These are phyloP conservation scores for Tolypocladium sp. DNA, from an alignment of 2,329 filamentous ascomycete genomes.

Conservation along the genomic window DNA sequence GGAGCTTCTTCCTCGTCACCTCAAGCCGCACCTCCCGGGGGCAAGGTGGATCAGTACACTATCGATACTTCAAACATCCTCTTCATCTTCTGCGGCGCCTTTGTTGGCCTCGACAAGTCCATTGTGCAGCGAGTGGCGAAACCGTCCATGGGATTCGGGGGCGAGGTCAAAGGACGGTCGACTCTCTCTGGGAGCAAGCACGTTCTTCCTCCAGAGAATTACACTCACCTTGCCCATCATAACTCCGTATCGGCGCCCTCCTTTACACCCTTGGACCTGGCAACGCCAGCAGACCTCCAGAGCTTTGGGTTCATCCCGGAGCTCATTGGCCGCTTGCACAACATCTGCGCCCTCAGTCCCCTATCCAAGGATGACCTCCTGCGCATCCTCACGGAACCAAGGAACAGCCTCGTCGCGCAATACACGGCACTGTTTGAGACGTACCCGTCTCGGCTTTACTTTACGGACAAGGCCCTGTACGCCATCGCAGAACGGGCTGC, in stretches of 20 bases:
- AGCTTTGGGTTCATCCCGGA: constrained; percentile 88
- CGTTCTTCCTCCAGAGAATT: constrained; percentile 55
- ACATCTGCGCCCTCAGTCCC: constrained; percentile 76
- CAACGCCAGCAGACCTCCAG: constrained; percentile 68
- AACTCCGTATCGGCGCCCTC: constrained; percentile 22
- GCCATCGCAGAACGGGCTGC: constrained; percentile 65
- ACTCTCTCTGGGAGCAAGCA: constrained; percentile 40
- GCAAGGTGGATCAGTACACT: constrained; percentile 55
- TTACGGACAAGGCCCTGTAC: constrained; percentile 73
- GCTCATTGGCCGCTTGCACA: constrained; percentile 89
- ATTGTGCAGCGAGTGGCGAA: constrained; percentile 81
- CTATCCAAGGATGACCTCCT: constrained; percentile 61
- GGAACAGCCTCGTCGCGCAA: constrained; percentile 79
- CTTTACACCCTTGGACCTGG: constrained; percentile 58
- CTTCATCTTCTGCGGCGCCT: constrained; percentile 94
- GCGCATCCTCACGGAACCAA: constrained; percentile 84
- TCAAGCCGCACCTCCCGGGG: constrained; percentile 34
- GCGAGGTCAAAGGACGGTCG: constrained; percentile 57
- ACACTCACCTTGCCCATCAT: constrained; percentile 48
- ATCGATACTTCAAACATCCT: constrained; percentile 94
- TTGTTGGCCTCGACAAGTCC: constrained; percentile 82
- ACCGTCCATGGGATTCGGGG: constrained; percentile 82
- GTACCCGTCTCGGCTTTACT: constrained; percentile 69
- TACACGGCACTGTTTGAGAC: constrained; percentile 81
- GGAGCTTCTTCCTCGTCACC: constrained; percentile 34